These are phyloP conservation scores for Linum usitatissimum DNA, from an alignment of 345 rosid species.

Conservation along the genomic window DNA sequence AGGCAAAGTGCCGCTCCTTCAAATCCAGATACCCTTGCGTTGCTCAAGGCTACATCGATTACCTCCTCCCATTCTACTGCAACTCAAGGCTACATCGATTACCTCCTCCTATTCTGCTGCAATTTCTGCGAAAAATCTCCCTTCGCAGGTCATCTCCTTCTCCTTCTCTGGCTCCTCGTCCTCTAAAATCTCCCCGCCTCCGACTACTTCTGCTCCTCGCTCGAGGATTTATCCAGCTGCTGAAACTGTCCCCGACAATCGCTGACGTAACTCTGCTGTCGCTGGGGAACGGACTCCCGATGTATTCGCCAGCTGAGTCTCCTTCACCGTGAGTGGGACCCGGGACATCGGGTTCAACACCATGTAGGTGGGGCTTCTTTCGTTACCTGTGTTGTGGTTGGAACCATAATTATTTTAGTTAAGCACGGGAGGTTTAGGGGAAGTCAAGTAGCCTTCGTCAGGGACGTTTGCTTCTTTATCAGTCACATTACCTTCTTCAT, in stretches of 20 bases:
- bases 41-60: constrained; percentile 58
- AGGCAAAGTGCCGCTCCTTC: constrained; percentile 13
- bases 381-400: constrained; percentile 76
- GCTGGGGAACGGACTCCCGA: constrained; percentile 88
- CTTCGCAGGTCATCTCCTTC: constrained; percentile 36
- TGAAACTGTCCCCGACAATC: constrained; percentile 71
- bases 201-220: constrained; percentile 75
- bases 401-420: constrained; percentile 41
- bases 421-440: constrained; percentile 27
- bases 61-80: constrained; percentile 61
- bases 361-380: constrained; percentile 67
- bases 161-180: constrained; percentile 58
- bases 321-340: constrained; percentile 50
- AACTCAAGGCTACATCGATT: constrained; percentile 59
- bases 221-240: constrained; percentile 53
- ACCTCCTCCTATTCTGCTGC: constrained; percentile 61
- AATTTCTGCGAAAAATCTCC: constrained; percentile 39
- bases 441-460: constrained; percentile 42
- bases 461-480: constrained; percentile 60
- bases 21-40: constrained; percentile 32
- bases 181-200: constrained; percentile 85
- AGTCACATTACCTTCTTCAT: no score
- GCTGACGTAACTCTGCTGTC: constrained; percentile 88
- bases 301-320: constrained; percentile 63
- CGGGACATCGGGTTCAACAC: constrained; percentile 55